Percentiles rank a stretch among this genome's conserved stretches.
Conservation (phyloP, 495 filamentous ascomycete genomes). For the Penicillium bovifimosum region DNA sequence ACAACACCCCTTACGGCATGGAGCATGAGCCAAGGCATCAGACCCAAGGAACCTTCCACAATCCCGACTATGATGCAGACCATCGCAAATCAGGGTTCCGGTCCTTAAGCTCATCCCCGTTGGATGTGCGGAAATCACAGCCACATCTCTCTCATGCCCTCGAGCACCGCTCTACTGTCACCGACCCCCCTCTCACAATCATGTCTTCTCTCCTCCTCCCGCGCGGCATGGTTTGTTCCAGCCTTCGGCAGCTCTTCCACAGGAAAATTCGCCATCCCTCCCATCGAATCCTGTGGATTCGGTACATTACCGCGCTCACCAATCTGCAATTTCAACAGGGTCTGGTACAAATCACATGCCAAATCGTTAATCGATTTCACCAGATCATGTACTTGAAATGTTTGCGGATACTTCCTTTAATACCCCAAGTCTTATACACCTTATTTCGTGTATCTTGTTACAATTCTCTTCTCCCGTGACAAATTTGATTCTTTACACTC, state of each 20-base stretch:
- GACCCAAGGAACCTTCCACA: constrained; percentile 22
- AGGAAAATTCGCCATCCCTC: constrained; percentile 31
- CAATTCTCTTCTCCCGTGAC: constrained; percentile 7
- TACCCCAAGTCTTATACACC: not conserved
- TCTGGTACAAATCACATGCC: constrained; percentile 34
- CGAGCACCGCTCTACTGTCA: constrained; percentile 26
- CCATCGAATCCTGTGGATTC: constrained; percentile 31
- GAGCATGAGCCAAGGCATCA: constrained; percentile 35
- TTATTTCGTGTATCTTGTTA: not conserved
- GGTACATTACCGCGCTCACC: constrained; percentile 31
- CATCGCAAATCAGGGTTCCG: constrained; percentile 35
- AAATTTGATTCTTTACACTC: not conserved
- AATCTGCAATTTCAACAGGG: constrained; percentile 22
- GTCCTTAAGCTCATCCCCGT: constrained; percentile 40
- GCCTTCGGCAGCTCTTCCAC: constrained; percentile 23
- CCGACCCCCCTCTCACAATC: constrained; percentile 23
- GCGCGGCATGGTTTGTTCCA: constrained; percentile 36
- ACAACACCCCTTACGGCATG: constrained; percentile 41
- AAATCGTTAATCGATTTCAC: constrained; percentile 22
- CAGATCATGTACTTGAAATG: not conserved
- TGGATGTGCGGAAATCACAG: constrained; percentile 42
- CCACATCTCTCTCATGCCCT: constrained; percentile 22
- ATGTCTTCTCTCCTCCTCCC: constrained; percentile 36
- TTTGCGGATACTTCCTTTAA: constrained; percentile 1
- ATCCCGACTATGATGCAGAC: constrained; percentile 37